These are phyloP conservation scores for Mycena crocata DNA, from an alignment of 768 basidiomycete species.

Conservation along the genomic window DNA sequence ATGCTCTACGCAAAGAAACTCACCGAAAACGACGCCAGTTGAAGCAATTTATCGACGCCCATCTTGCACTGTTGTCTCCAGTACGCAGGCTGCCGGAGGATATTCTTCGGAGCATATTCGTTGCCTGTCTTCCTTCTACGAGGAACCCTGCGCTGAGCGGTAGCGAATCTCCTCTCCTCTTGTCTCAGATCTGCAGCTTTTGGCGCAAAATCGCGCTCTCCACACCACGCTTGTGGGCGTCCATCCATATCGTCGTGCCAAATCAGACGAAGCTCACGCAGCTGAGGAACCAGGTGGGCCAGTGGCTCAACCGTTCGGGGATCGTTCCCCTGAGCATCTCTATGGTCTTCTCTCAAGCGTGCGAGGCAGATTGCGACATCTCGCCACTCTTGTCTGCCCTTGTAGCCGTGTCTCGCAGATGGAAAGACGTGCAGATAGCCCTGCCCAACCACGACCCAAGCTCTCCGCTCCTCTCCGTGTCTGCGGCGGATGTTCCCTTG, in stretches of 20 bases:
- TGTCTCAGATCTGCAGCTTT: background rate
- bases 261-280: background rate
- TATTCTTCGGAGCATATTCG: background rate
- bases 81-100: background rate
- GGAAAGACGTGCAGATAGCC: background rate
- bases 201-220: background rate
- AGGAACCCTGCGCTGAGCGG: background rate
- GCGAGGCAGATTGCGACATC: background rate
- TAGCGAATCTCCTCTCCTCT: background rate
- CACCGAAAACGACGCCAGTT: background rate
- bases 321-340: background rate
- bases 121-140: background rate
- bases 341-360: background rate
- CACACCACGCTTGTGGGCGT: background rate
- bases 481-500: background rate
- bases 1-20: background rate
- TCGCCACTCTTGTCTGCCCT: background rate
- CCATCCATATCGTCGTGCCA: background rate
- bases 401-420: background rate
- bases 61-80: background rate
- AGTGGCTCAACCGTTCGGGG: conserved; percentile 3
- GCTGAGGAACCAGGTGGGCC: background rate
- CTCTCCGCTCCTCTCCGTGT: background rate
- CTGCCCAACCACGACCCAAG: background rate
- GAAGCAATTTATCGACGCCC: background rate